These are phyloP conservation scores for Acorus calamus DNA, from an alignment of 106 monocot species.

Conservation along the genomic window DNA sequence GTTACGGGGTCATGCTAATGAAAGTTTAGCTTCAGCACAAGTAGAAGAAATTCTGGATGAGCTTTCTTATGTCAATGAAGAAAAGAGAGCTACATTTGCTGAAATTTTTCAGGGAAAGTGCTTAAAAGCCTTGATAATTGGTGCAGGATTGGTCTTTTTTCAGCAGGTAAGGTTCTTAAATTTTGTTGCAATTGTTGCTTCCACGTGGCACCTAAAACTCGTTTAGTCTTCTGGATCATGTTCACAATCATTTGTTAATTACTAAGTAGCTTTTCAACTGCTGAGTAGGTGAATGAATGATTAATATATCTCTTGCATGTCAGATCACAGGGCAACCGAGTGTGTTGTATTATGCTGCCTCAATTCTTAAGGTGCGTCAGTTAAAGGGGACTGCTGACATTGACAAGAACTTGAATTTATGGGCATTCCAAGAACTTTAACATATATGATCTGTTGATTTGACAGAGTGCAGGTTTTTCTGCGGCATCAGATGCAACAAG, in stretches of 20 bases:
- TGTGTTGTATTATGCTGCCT: conserved; percentile 95
- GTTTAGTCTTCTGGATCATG: neutral
- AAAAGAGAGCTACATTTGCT: conserved; percentile 33
- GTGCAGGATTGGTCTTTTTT: conserved; percentile 85
- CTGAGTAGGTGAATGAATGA: neutral
- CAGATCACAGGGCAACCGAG: conserved; percentile 97
- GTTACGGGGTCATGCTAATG: conserved; percentile 46
- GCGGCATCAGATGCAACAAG: conserved; percentile 91
- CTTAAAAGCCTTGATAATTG: conserved; percentile 83
- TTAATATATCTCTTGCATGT: neutral
- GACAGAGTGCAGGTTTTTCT: conserved; percentile 91
- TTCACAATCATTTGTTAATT: neutral
- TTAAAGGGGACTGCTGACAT: too few species aligned
- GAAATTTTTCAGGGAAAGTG: conserved; percentile 93
- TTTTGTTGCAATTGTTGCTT: neutral
- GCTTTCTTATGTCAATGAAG: conserved; percentile 40
- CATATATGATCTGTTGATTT: neutral
- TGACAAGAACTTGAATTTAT: too few species aligned
- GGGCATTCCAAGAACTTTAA: too few species aligned
- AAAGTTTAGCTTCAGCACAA: conserved; percentile 40
- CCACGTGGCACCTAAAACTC: too few species aligned
- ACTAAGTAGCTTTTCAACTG: neutral
- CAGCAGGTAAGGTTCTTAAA: conserved; percentile 59
- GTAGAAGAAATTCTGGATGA: conserved; percentile 65
- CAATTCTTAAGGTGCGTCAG: conserved; percentile 67